Conservation (phyloP, 2,329 filamentous ascomycete genomes). For the Cordyceps cicadae region DNA sequence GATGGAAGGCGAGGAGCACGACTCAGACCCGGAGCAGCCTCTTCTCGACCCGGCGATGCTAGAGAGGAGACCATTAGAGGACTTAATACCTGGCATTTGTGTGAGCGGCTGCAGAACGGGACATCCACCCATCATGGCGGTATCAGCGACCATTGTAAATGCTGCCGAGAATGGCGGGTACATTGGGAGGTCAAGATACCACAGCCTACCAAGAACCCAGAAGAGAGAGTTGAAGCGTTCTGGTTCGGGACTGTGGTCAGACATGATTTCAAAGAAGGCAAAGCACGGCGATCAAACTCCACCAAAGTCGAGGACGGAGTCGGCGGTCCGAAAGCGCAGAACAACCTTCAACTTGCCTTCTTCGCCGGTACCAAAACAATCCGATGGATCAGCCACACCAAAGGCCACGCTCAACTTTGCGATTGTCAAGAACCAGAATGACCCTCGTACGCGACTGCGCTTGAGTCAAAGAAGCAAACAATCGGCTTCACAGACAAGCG, state of each 20-base stretch:
- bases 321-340: neutral
- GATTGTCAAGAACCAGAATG: constrained; percentile 68
- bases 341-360: neutral
- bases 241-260: constrained; percentile 6
- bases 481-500: constrained; percentile 40
- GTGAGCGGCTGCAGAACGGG: constrained; percentile 34
- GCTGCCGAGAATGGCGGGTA: constrained; percentile 31
- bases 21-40: neutral
- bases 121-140: constrained; percentile 27
- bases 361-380: neutral
- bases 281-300: neutral
- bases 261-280: neutral
- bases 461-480: constrained; percentile 54
- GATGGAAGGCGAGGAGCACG: constrained; percentile 6
- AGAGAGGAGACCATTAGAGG: neutral
- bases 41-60: neutral
- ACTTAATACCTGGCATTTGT: constrained; percentile 29
- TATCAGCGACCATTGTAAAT: constrained; percentile 31
- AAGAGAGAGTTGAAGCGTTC: constrained; percentile 12
- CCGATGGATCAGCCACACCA: constrained; percentile 19
- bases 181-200: constrained; percentile 17
- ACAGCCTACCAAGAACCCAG: neutral
- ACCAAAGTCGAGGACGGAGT: neutral
- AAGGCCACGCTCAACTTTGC: constrained; percentile 52
- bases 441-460: constrained; percentile 53